Percentiles rank a stretch among this genome's conserved stretches.
phyloP scores from a whole-genome alignment of 805 yeast species.

The Sugiyamaella chiloensis region DNA sequence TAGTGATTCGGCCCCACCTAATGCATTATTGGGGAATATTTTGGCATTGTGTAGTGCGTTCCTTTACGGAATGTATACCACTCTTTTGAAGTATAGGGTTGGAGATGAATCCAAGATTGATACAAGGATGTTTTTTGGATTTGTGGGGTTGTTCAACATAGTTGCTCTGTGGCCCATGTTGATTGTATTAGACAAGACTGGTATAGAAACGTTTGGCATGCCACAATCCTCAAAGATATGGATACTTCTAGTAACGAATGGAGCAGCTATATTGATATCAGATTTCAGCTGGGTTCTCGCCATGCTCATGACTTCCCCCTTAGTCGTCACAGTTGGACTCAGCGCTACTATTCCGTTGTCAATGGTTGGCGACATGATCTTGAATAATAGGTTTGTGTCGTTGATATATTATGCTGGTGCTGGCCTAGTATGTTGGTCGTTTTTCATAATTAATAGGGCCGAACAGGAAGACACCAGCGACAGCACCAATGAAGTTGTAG shows the following conservation, averaged over 20 bases:
- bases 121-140: conserved; percentile 88
- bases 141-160: conserved; percentile 83
- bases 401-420: conserved; percentile 76
- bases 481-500: no score
- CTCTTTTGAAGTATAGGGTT: conserved; percentile 70
- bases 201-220: conserved; percentile 66
- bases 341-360: conserved; percentile 93
- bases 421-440: conserved; percentile 70
- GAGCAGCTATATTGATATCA: conserved; percentile 74
- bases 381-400: conserved; percentile 63
- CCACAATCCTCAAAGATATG: conserved; percentile 58
- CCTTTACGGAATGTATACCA: conserved; percentile 89
- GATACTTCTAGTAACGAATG: conserved; percentile 57
- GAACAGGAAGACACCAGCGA: conserved; percentile 60
- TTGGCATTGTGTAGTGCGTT: conserved; percentile 82
- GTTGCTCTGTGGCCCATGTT: conserved; percentile 80
- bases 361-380: conserved; percentile 80
- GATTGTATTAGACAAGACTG: conserved; percentile 56
- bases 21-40: conserved; percentile 57
- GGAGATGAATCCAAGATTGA: conserved; percentile 72
- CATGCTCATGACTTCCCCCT: conserved; percentile 86
- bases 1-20: conserved; percentile 26
- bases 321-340: conserved; percentile 93
- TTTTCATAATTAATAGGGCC: conserved; percentile 75
- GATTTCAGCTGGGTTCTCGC: conserved; percentile 97